Percentiles rank a stretch among this genome's conserved stretches.
These are phyloP conservation scores for Colletotrichum incanum DNA, from an alignment of 2,329 filamentous ascomycete genomes.

Conservation along the genomic window DNA sequence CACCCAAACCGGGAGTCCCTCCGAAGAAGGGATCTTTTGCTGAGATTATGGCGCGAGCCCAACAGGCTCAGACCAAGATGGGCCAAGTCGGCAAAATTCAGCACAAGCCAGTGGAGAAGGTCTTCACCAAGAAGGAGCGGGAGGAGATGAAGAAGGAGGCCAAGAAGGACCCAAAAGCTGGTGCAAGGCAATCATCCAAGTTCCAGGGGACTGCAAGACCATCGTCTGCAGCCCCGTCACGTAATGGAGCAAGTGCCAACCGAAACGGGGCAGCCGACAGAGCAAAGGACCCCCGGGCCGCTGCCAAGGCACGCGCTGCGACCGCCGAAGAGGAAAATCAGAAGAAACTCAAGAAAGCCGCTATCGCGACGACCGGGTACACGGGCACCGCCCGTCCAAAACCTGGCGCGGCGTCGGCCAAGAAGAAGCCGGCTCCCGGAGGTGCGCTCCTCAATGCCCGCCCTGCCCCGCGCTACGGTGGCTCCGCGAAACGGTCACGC, in stretches of 20 bases:
- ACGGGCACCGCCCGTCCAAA: constrained; percentile 76
- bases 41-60: constrained; percentile 81
- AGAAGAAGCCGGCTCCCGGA: constrained; percentile 55
- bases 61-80: constrained; percentile 74
- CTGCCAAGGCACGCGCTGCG: constrained; percentile 25
- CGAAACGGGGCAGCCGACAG: constrained; percentile 43
- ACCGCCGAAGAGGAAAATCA: constrained; percentile 57
- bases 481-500: constrained; percentile 53
- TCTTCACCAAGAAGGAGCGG: constrained; percentile 70
- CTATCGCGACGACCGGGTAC: constrained; percentile 75
- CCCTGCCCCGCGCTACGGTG: constrained; percentile 45
- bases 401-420: constrained; percentile 56
- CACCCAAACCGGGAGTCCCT: constrained; percentile 56
- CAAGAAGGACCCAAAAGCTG: constrained; percentile 45
- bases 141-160: constrained; percentile 62
- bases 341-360: constrained; percentile 75
- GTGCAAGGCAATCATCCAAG: constrained; percentile 26
- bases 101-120: constrained; percentile 80
- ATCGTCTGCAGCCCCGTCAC: constrained; percentile 11
- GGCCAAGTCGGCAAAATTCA: constrained; percentile 80
- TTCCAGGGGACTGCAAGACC: constrained; percentile 33
- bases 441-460: constrained; percentile 57
- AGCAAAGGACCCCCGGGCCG: constrained; percentile 47
- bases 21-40: constrained; percentile 83
- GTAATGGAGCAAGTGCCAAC: constrained; percentile 39